phyloP scores from a whole-genome alignment of 2,329 filamentous ascomycete species.

The Pseudophaeomoniella oleicola region DNA sequence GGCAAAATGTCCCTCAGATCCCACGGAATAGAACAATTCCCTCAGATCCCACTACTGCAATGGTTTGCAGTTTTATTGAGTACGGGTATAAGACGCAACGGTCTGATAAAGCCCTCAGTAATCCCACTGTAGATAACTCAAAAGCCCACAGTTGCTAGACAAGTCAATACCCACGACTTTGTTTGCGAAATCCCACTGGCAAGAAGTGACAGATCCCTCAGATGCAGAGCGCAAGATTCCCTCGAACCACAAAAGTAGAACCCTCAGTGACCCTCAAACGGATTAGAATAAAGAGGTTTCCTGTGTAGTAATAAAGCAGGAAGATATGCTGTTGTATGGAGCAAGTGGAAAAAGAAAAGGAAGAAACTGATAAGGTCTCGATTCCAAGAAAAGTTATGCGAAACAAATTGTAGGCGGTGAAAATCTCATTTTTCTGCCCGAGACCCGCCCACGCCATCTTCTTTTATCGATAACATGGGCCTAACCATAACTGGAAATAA shows the following conservation, averaged over 20 bases:
- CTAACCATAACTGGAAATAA: too few species aligned
- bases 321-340: too few species aligned
- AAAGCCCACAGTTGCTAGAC: constrained; percentile 29
- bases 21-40: not conserved
- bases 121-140: constrained; percentile 24
- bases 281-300: too few species aligned
- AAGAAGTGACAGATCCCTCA: constrained; percentile 20
- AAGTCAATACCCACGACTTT: constrained; percentile 23
- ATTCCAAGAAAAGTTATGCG: too few species aligned
- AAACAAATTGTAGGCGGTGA: not conserved
- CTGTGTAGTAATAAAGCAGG: too few species aligned
- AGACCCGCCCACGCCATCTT: not conserved
- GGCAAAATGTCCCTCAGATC: not conserved
- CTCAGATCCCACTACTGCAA: constrained; percentile 2
- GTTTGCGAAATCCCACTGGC: constrained; percentile 25
- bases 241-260: constrained; percentile 26
- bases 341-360: not conserved
- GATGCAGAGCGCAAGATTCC: constrained; percentile 25
- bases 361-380: too few species aligned
- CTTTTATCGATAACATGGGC: not conserved
- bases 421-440: constrained; percentile 4
- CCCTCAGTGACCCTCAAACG: constrained; percentile 14
- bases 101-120: constrained; percentile 11
- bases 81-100: too few species aligned
- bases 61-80: not conserved